A percentile compares a stretch with the other conserved stretches of the same genome.
Conservation (phyloP, 345 rosid genomes). For the Lepidium sativum region DNA sequence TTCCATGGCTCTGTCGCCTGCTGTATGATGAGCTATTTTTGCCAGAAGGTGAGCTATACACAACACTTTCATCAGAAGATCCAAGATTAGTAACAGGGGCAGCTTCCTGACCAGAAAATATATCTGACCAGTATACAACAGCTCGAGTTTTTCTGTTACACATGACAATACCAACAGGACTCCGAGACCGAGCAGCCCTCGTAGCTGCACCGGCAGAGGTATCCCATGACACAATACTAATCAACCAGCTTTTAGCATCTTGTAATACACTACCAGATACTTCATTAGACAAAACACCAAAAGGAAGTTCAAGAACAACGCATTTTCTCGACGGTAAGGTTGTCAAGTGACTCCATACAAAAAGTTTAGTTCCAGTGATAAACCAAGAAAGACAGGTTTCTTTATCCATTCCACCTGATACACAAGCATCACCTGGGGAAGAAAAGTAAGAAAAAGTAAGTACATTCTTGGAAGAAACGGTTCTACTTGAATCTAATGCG, state of each 20-base stretch:
- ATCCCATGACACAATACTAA: constrained; percentile 65
- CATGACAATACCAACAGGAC: constrained; percentile 50
- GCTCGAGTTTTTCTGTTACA: constrained; percentile 54
- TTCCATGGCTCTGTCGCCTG: constrained; percentile 27
- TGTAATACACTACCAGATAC: constrained; percentile 23
- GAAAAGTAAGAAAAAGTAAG: constrained; percentile 17
- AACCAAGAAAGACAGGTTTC: constrained; percentile 74
- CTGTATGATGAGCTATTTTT: constrained; percentile 29
- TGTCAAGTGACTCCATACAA: constrained; percentile 68
- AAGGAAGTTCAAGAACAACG: constrained; percentile 57
- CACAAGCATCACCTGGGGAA: constrained; percentile 39
- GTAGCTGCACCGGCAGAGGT: constrained; percentile 21
- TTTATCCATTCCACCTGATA: constrained; percentile 81
- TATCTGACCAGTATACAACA: constrained; percentile 69
- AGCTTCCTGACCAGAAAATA: constrained; percentile 38
- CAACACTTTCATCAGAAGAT: constrained; percentile 37
- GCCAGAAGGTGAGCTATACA: constrained; percentile 34
- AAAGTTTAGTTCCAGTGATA: constrained; percentile 51
- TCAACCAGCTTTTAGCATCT: constrained; percentile 47
- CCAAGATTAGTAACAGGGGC: constrained; percentile 34
- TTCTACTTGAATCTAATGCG: not conserved
- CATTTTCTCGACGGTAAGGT: constrained; percentile 44
- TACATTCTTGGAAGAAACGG: not conserved
- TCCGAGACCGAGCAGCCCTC: constrained; percentile 29
- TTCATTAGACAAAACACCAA: constrained; percentile 23